Conservation (phyloP, 2,329 filamentous ascomycete species). For the Botrytis hyacinthi region DNA sequence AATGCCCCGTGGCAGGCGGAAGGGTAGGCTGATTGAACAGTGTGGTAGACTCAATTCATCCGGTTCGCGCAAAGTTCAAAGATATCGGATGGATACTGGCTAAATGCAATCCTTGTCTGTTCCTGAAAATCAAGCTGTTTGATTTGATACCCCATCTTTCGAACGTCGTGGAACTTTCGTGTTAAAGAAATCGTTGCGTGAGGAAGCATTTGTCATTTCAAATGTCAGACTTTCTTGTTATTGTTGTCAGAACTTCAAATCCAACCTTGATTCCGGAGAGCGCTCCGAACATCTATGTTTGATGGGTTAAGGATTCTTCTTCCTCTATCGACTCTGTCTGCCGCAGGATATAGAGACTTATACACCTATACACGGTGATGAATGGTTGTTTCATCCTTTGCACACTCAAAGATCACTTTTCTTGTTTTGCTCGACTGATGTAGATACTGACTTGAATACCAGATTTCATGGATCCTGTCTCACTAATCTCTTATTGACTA, state of each 20-base stretch:
- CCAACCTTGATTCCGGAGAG: not conserved
- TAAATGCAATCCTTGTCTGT: slow-evolving; percentile 6
- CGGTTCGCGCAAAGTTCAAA: slow-evolving; percentile 2
- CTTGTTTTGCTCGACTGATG: not conserved
- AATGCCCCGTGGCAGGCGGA: not conserved
- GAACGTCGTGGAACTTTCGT: not conserved
- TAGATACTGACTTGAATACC: not conserved
- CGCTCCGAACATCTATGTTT: not conserved
- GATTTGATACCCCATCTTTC: slow-evolving; percentile 1
- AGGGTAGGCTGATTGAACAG: not conserved
- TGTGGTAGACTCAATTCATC: not conserved
- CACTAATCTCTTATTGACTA: not conserved
- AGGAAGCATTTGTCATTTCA: not conserved
- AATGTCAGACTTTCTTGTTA: not conserved
- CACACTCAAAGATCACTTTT: not conserved
- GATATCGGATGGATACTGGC: slow-evolving; percentile 8
- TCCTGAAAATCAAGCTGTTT: slow-evolving; percentile 12
- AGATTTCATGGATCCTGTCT: not conserved
- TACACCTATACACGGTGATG: not conserved
- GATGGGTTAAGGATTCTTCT: not conserved
- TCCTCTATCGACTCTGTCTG: not conserved
- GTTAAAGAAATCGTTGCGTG: not conserved
- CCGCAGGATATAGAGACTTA: not conserved
- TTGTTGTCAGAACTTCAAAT: not conserved
- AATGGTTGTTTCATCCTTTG: not conserved